Base-by-base conservation (phyloP, 2,329 filamentous ascomycete genomes). In the Diplodia corticola region DNA sequence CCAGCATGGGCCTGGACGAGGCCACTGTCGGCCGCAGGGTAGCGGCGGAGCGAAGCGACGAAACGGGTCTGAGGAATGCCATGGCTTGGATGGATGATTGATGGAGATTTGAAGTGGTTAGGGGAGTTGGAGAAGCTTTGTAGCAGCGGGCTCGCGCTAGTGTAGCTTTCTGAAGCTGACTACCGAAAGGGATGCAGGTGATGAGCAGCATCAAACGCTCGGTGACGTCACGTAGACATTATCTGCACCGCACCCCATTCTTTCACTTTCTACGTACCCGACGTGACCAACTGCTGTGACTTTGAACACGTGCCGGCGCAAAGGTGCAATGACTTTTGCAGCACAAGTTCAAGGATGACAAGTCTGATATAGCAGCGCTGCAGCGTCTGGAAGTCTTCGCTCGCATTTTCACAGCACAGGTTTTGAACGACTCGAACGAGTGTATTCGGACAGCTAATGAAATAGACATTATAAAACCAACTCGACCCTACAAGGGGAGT, bases 11-110 rank as follows among this genome's bases (percentile, higher is more conserved):
- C 67, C 73, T 74, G 64, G 73, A 44, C 9, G 40, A 20, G 20
- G n/a, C 69, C 24, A 73, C 70, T 50, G 69, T 54, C 6, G 55
- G 64, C 33, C 64, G 55, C n/a, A 66, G 46, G 33, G 37, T 28
- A 9, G 63, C 50, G 9, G 44, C n/a, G 5, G 55, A 22, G 54
- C 76, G 74, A 51, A 76, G 68, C 30, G 75, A 69, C n/a, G 73
- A 70, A 24, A 69, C 64, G 37, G 71, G 68, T 65, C 74, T 74
- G 33, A 77, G 66, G 67, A 74, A 71, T 48, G 72, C 71, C 77
- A 79, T 79, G 24, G 7, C 63, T 35, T 35, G 22, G 30, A 46
- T 57, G 67, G 26, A 6, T 20, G 12, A 17, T 20, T 15, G 51
- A 13, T 33, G 30, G 7, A 10, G 51, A 6, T 22, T 17, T 50